Evolutionary conservation across 257 asterid genomes (phyloP), one percentile per base, ranked within the genome.

Genomic region (Ehretia macrophylla): DNA sequence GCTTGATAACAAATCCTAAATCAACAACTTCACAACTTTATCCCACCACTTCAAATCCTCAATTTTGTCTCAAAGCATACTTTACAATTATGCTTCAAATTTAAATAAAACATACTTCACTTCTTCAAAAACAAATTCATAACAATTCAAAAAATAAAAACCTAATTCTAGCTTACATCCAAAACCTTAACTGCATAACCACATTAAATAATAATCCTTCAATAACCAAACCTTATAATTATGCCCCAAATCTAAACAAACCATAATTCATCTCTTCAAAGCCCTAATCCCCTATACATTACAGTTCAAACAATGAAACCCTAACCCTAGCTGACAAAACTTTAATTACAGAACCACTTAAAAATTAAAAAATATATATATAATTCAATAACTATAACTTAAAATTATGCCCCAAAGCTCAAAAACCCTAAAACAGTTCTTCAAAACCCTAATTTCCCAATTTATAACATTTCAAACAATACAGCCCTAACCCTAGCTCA

Each of bases 301-400:
- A 5, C 18, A 48, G 1, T 48, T 17, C 18, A 14, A 48, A 14
- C 53, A 48, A 14, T 48, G 3, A 4, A 46, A 48, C 45, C 60
- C 18, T 37, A 63, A 40, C 60, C 60, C 55, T 17, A 55, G 46
- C 19, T 44, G 38, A 51, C 32, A 20, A 51, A 18, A 17, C 13
- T 2, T 11, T 51, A 51, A 51, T 21, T 51, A 0, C 27, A 4
- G 1, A n/a, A 50, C 3, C 17, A 50, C 27, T 3, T 11, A 50
- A 50, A 50, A 50, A 10, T 13, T 50, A 10, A 18, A 17, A 17
- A 50, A 50, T 0, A 0, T n/a, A n/a, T n/a, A n/a, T n/a, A n/a
- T n/a, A n/a, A n/a, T n/a, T n/a, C n/a, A n/a, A n/a, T n/a, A n/a
- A n/a, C n/a, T n/a, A n/a, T n/a, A 47, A 17, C 52, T n/a, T 47